These are phyloP conservation scores for Corylus americana DNA, from an alignment of 306 rosid genomes.

Conservation along the genomic window DNA sequence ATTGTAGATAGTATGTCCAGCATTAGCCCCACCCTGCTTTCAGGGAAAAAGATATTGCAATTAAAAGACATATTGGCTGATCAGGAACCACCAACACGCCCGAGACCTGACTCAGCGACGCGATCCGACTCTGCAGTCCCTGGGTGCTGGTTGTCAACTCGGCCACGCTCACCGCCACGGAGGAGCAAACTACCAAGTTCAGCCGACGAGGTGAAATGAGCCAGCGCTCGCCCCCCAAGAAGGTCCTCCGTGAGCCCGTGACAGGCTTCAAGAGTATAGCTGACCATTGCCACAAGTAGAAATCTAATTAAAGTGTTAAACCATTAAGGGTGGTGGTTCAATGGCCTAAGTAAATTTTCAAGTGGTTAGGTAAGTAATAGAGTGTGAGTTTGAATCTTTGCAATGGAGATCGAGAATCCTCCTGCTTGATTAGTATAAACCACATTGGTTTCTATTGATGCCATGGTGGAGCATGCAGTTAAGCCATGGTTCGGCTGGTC, in stretches of 20 bases:
- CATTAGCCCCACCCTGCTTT: constrained; percentile 91
- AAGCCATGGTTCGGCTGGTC: no score
- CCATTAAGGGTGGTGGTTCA: no score
- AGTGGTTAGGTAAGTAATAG: no score
- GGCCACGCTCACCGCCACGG: constrained; percentile 43
- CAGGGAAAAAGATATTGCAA: constrained; percentile 20
- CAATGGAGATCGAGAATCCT: no score
- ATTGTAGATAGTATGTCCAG: constrained; percentile 95
- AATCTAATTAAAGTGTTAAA: no score
- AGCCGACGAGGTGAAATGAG: constrained; percentile 9
- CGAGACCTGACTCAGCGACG: constrained; percentile 53
- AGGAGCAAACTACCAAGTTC: constrained; percentile 46
- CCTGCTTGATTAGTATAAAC: no score
- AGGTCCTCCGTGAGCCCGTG: constrained; percentile 29
- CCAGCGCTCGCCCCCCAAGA: constrained; percentile 15
- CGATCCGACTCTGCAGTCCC: constrained; percentile 47
- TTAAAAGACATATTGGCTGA: not conserved
- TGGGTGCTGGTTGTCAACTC: constrained; percentile 27
- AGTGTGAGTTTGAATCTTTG: no score
- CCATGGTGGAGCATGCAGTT: no score
- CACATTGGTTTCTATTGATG: no score
- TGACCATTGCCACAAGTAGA: no score
- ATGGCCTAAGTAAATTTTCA: no score
- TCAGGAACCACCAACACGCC: constrained; percentile 3
- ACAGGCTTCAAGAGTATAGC: constrained; percentile 28